A percentile compares a stretch with the other conserved stretches of the same genome.
Evolutionary conservation across 2,329 filamentous ascomycete species (phyloP).

Genomic region (Phyllosticta citrichinensis): DNA sequence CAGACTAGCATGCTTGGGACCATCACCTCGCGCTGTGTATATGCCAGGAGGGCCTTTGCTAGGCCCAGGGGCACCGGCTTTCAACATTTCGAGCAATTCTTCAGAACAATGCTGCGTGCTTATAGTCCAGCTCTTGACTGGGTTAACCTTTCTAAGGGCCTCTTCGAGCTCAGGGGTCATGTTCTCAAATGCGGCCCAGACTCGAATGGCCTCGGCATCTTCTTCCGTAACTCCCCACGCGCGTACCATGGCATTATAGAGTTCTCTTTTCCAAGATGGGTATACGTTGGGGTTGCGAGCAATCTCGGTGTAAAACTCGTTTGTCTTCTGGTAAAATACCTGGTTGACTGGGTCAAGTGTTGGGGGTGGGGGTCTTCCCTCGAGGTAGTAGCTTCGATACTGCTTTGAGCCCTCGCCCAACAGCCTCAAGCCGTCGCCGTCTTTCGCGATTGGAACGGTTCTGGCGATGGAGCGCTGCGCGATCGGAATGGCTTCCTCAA

Average conservation of each 20-base stretch:
- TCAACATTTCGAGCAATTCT: neutral
- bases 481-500: neutral
- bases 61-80: neutral
- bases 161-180: neutral
- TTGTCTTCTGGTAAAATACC: conserved; percentile 16
- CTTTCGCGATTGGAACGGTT: conserved; percentile 31
- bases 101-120: neutral
- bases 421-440: conserved; percentile 51
- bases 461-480: neutral
- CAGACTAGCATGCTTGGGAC: neutral
- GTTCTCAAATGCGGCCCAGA: neutral
- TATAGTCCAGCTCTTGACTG: neutral
- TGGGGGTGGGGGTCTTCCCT: neutral
- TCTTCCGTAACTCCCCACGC: neutral
- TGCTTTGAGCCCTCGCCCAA: conserved; percentile 59
- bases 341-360: neutral
- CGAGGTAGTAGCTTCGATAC: conserved; percentile 54
- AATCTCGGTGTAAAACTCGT: conserved; percentile 36
- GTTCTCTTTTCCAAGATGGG: neutral
- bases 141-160: neutral
- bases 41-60: neutral
- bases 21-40: neutral
- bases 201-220: neutral
- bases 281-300: conserved; percentile 70
- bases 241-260: neutral